Evolutionary conservation across 1,284 basidiomycete genomes (phyloP).

Genomic region (Trichosporon sp.): DNA sequence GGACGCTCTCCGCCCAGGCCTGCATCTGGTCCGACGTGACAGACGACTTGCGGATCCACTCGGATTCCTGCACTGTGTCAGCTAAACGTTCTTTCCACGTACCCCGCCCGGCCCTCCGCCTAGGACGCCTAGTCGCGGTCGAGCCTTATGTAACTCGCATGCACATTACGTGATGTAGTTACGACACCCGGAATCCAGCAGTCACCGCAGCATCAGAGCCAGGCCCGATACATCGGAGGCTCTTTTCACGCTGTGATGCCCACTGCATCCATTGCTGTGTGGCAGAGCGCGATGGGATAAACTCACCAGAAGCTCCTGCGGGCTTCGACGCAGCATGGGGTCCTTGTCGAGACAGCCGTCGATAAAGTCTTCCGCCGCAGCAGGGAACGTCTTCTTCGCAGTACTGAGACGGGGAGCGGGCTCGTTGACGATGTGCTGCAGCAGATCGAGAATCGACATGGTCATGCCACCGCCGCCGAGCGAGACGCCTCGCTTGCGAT

Average conservation of each 20-base stretch:
- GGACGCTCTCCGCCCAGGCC: slow-evolving; percentile 30
- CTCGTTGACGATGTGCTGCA: slow-evolving; percentile 97
- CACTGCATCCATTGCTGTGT: background rate
- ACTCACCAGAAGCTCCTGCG: slow-evolving; percentile 68
- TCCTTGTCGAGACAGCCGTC: slow-evolving; percentile 81
- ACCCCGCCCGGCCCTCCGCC: background rate
- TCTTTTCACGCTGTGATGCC: background rate
- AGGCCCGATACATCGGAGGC: background rate
- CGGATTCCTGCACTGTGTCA: slow-evolving; percentile 27
- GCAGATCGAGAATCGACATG: slow-evolving; percentile 92
- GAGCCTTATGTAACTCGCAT: slow-evolving; percentile 1
- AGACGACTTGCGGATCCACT: slow-evolving; percentile 37
- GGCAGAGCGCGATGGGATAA: background rate
- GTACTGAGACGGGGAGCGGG: slow-evolving; percentile 72
- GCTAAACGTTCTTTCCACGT: background rate
- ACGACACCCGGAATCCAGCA: background rate
- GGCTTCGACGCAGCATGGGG: slow-evolving; percentile 67
- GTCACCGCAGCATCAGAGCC: background rate
- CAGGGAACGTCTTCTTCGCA: slow-evolving; percentile 54
- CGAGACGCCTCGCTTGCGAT: slow-evolving; percentile 71
- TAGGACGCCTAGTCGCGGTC: background rate
- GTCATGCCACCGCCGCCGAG: slow-evolving; percentile 81
- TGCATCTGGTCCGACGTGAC: slow-evolving; percentile 35
- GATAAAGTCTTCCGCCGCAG: slow-evolving; percentile 69
- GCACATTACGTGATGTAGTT: background rate